phyloP scores from a whole-genome alignment of 2,329 filamentous ascomycete genomes.

The Xylaria hypoxylon region DNA sequence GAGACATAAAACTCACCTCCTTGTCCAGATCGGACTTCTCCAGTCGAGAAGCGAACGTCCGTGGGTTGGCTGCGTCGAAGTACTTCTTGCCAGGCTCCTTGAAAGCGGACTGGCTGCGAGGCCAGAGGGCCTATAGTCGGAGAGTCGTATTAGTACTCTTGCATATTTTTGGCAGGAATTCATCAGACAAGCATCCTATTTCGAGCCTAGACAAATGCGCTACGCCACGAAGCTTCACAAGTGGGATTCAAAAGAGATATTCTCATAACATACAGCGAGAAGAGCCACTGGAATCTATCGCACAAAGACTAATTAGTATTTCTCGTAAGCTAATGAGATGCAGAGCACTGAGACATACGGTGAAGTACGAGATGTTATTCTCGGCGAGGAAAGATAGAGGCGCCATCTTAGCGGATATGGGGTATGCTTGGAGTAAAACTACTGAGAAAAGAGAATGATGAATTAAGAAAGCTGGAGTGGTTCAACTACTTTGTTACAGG shows the following conservation, averaged over 20 bases:
- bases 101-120: constrained; percentile 49
- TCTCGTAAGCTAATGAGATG: not conserved
- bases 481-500: too few relatives aligned
- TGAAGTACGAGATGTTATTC: constrained; percentile 51
- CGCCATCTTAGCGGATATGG: constrained; percentile 41
- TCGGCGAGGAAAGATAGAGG: constrained; percentile 44
- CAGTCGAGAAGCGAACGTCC: constrained; percentile 42
- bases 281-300: constrained; percentile 46
- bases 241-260: not conserved
- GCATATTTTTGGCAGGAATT: too few relatives aligned
- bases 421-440: too few relatives aligned
- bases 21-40: constrained; percentile 48
- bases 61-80: constrained; percentile 47
- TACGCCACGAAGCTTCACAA: not conserved
- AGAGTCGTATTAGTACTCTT: constrained; percentile 19
- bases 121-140: constrained; percentile 40
- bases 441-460: not conserved
- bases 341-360: constrained; percentile 38
- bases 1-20: constrained; percentile 38
- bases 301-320: constrained; percentile 20
- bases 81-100: constrained; percentile 45
- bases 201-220: not conserved
- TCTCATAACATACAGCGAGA: constrained; percentile 42
- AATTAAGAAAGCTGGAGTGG: not conserved
- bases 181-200: not conserved